Evolutionary conservation across 2,329 filamentous ascomycete genomes (phyloP), one percentile per base, ranked within the genome.

Genomic region (Mycogone perniciosa): DNA sequence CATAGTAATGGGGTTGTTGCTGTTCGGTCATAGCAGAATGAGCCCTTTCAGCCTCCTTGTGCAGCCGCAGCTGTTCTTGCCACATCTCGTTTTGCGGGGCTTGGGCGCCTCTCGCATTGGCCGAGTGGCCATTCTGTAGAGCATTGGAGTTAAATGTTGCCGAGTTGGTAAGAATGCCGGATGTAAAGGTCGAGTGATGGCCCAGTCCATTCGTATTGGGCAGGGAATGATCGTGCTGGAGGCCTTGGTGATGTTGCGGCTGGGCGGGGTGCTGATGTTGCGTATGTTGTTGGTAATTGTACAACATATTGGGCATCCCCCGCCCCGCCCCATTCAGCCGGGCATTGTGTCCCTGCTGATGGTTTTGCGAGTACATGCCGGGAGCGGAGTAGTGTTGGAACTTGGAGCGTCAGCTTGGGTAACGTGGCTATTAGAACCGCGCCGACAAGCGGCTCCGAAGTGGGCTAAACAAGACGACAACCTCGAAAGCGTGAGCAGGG

Each of bases 61-160:
- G 86, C 62, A 91, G 73, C 55, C 87, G 84, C 57, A 96, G 71
- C 71, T 99, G 93, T 64, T 93, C 86, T 57, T 86, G 84, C 91
- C 91, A 97, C 68, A 95, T 87, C 59, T 85, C 82, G 56, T 71
- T 82, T 50, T 73, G 76, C 50, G 78, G 78, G 29, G 69, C 68
- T 56, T 80, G 79, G 4, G 71, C 73, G 31, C 69, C 72, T 45
- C 80, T 71, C 13, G 74, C 67, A 44, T 70, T 71, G 11, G 69
- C 65, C 6, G 71, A 62, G 50, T 82, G 79, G 34, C 81, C 81
- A 60, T 84, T 84, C 49, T 81, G 78, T 31, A 84, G 67, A 53
- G 67, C 72, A 56, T 66, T 74, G 7, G 75, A 68, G 11, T 75
- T 76, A 60, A 82, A 85, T 7, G 80, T 76, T 48, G 82, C 82